A percentile compares a stretch with the other conserved stretches of the same genome.
These are phyloP conservation scores for Syzygium malaccense DNA, from an alignment of 441 rosid species.

Conservation along the genomic window DNA sequence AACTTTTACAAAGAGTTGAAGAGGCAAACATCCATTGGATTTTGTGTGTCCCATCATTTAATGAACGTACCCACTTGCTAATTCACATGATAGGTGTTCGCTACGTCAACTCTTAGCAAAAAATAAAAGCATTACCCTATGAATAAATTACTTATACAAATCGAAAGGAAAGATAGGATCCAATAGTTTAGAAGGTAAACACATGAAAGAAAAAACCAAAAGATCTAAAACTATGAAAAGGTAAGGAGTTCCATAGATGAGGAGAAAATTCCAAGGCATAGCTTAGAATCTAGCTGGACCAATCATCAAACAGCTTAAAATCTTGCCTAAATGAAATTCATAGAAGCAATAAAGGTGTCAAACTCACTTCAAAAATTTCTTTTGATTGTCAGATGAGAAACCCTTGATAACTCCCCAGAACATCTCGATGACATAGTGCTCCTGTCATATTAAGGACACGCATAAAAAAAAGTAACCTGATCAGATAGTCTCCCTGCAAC, in stretches of 20 bases:
- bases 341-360: not conserved
- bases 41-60: not conserved
- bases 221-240: not conserved
- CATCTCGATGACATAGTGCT: conserved; percentile 90
- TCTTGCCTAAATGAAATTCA: not conserved
- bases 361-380: conserved; percentile 89
- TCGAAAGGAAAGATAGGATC: not conserved
- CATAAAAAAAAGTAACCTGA: not conserved
- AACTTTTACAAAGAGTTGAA: not conserved
- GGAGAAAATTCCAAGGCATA: not conserved
- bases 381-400: conserved; percentile 75
- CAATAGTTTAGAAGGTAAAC: not conserved
- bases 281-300: not conserved
- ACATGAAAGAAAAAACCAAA: not conserved
- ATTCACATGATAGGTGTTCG: not conserved
- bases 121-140: not conserved
- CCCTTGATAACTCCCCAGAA: conserved; percentile 93
- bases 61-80: not conserved
- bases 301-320: not conserved
- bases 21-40: not conserved
- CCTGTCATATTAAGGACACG: conserved; percentile 38
- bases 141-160: not conserved
- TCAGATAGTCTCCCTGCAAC: not conserved
- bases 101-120: not conserved
- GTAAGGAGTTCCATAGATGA: not conserved